Conservation (phyloP, 2,329 filamentous ascomycete species). For the Colletotrichum graminicola region DNA sequence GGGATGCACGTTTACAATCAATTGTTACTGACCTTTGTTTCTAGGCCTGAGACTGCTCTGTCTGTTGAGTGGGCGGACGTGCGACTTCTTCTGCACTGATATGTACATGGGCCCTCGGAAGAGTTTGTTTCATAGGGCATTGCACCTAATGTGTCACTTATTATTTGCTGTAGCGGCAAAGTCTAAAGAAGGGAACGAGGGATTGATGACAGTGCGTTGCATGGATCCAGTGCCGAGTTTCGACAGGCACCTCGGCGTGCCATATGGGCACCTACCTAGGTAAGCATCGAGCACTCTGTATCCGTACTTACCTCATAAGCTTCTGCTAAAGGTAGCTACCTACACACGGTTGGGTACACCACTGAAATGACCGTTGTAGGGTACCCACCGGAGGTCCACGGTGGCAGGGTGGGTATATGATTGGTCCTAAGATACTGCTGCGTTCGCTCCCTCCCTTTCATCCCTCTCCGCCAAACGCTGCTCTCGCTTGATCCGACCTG, state of each 20-base stretch:
- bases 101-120: not conserved
- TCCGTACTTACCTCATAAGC: too few species aligned
- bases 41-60: too few species aligned
- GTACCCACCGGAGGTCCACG: not conserved
- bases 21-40: not conserved
- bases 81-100: not conserved
- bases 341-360: not conserved
- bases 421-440: not conserved
- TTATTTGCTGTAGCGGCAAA: conserved; percentile 15
- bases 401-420: not conserved
- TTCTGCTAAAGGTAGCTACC: not conserved
- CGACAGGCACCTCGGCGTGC: too few species aligned
- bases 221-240: too few species aligned
- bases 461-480: not conserved
- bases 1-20: not conserved
- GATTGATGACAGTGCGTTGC: not conserved
- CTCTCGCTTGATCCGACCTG: conserved; percentile 1
- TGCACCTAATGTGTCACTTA: not conserved
- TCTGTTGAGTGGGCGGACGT: not conserved
- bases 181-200: conserved; percentile 4
- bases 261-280: too few species aligned
- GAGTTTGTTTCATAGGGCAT: not conserved
- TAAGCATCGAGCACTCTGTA: too few species aligned
- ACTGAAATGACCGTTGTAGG: not conserved
- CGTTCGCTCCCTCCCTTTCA: not conserved